phyloP scores from a whole-genome alignment of 345 rosid genomes.

The Gossypium raimondii region DNA sequence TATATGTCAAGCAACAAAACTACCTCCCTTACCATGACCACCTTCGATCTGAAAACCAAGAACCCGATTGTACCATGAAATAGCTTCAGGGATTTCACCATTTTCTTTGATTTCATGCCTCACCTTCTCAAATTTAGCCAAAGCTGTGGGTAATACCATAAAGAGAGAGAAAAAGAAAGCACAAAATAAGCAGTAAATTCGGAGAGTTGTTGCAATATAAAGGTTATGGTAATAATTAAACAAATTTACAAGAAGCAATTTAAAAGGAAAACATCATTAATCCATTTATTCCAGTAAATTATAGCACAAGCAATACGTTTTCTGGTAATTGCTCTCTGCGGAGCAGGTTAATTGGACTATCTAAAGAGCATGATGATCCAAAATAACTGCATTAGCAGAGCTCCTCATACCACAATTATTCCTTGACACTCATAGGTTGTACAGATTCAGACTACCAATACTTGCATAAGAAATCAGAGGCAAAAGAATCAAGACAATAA shows the following conservation, averaged over 20 bases:
- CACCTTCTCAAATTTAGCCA: conserved; percentile 38
- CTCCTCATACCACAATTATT: neutral
- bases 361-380: neutral
- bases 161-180: neutral
- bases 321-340: neutral
- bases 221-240: neutral
- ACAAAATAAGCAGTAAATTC: conserved; percentile 11
- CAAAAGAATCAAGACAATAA: neutral
- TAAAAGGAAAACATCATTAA: neutral
- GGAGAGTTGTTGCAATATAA: neutral
- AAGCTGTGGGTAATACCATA: conserved; percentile 29
- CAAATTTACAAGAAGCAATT: neutral
- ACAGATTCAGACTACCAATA: neutral
- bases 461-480: neutral
- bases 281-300: neutral
- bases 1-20: neutral
- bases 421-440: neutral
- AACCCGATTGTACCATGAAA: conserved; percentile 74
- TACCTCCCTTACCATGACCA: conserved; percentile 59
- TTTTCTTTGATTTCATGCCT: conserved; percentile 35
- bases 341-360: neutral
- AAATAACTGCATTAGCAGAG: neutral
- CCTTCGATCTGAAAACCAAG: conserved; percentile 82
- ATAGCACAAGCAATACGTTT: neutral
- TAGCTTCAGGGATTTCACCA: conserved; percentile 56